Evolutionary conservation across 768 basidiomycete species (phyloP).

Genomic region (Xerocomus spinulosus): DNA sequence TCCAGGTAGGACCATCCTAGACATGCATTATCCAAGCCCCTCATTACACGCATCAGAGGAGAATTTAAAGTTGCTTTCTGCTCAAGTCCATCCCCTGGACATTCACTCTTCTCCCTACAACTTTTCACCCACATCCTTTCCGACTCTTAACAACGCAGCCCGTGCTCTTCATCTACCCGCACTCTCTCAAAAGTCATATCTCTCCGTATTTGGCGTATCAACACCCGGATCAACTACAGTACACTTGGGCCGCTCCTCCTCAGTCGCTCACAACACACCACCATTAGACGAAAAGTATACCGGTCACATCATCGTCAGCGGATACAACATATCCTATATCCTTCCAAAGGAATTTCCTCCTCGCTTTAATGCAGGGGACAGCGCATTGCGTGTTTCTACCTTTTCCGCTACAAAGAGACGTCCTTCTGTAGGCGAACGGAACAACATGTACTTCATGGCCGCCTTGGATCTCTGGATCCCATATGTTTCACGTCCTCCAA

Average conservation of each 20-base stretch:
- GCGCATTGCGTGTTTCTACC: slow-evolving; percentile 17
- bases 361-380: slow-evolving; percentile 25
- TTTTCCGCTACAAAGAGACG: slow-evolving; percentile 39
- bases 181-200: slow-evolving; percentile 56
- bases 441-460: slow-evolving; percentile 70
- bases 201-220: slow-evolving; percentile 47
- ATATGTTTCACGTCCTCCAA: slow-evolving; percentile 60
- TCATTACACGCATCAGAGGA: slow-evolving; percentile 50
- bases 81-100: slow-evolving; percentile 75
- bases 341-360: slow-evolving; percentile 62
- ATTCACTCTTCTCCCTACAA: slow-evolving; percentile 66
- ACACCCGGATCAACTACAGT: slow-evolving; percentile 31
- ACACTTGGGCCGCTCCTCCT: slow-evolving; percentile 32
- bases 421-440: slow-evolving; percentile 52
- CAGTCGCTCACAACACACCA: slow-evolving; percentile 26
- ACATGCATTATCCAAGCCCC: neutral
- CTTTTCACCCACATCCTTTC: slow-evolving; percentile 59
- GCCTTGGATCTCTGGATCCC: slow-evolving; percentile 76
- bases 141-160: slow-evolving; percentile 64
- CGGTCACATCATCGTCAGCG: slow-evolving; percentile 71
- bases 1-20: slow-evolving; percentile 44
- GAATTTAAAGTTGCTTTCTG: slow-evolving; percentile 67
- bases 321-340: slow-evolving; percentile 72
- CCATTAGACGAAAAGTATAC: slow-evolving; percentile 65
- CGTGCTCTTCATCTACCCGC: slow-evolving; percentile 63